A percentile compares a stretch with the other conserved stretches of the same genome.
These are phyloP conservation scores for Lactifluus volemus DNA, from an alignment of 768 basidiomycete genomes.

Conservation along the genomic window DNA sequence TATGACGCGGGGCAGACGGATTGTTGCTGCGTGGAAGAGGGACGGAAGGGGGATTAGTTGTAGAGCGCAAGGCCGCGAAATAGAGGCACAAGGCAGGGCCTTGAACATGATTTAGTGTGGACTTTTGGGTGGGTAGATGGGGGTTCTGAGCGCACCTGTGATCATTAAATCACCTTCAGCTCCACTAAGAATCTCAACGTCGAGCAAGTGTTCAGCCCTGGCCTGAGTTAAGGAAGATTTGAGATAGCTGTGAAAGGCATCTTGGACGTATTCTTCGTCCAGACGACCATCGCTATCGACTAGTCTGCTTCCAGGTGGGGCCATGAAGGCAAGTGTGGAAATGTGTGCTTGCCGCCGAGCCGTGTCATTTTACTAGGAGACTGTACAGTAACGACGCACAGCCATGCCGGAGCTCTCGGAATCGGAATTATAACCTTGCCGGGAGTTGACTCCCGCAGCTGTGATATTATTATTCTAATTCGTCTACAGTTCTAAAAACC, in stretches of 20 bases:
- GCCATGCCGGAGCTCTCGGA: too few relatives aligned
- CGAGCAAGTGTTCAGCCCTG: slow-evolving; percentile 64
- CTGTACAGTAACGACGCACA: too few relatives aligned
- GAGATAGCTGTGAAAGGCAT: slow-evolving; percentile 77
- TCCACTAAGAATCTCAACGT: slow-evolving; percentile 61
- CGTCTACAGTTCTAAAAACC: slow-evolving; percentile 32
- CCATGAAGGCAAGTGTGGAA: not conserved
- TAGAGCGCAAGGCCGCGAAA: slow-evolving; percentile 72
- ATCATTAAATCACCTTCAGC: slow-evolving; percentile 85
- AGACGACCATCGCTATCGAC: slow-evolving; percentile 31
- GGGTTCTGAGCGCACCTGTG: slow-evolving; percentile 42
- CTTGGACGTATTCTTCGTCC: slow-evolving; percentile 58
- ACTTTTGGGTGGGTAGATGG: not conserved
- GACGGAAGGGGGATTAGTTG: slow-evolving; percentile 70
- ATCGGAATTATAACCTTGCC: not conserved
- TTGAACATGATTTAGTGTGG: not conserved
- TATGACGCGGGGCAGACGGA: slow-evolving; percentile 34
- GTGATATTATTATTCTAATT: too few relatives aligned
- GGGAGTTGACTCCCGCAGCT: slow-evolving; percentile 17
- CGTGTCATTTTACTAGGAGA: too few relatives aligned
- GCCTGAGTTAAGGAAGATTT: slow-evolving; percentile 69
- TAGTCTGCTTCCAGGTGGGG: slow-evolving; percentile 15
- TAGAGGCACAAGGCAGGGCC: slow-evolving; percentile 75
- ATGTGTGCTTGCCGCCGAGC: too few relatives aligned
- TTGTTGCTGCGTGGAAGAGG: slow-evolving; percentile 58